Evolutionary conservation across 345 rosid species (phyloP), one percentile per base, ranked within the genome.

Genomic region (Citrus cavaleriei): DNA sequence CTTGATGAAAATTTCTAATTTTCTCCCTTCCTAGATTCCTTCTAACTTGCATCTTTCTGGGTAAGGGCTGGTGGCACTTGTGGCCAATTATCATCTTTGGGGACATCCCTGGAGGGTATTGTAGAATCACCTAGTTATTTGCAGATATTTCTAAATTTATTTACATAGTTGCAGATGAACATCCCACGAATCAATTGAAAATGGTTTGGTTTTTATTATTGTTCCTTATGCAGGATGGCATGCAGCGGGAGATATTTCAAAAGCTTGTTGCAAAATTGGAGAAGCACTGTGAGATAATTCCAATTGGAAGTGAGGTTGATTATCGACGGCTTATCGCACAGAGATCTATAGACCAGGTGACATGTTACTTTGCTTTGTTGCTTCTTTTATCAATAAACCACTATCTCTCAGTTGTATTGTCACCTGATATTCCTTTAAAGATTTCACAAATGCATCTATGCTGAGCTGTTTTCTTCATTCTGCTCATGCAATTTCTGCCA

Each of bases 221-320:
- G 55, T 59, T 84, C 69, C 66, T 79, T 73, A 55, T 87, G 73
- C 87, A 93, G 98, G 98, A 95, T 82, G 98, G 98, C 63, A 93
- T 95, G 98, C 98, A 93, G 86, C 86, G 88, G 74, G 95, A 90
- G 80, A 91, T 95, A 78, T 95, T 95, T 80, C 89, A 78, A 58
- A 93, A 95, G 82, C 86, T 95, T 30, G 80, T 93, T 55, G 55
- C 83, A 12, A 93, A 92, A 75, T 79, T 95, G 88, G 93, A 87
- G 80, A 82, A 90, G 75, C 95, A 92, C 69, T 95, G 97, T 82
- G 97, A 93, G 82, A 89, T 88, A 18, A 77, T 93, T 79, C 85
- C 85, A 78, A 86, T 93, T 81, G 97, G 91, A 84, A 91, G 90
- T 79, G 97, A 93, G 81, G 84, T 95, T 77, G 98, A 95, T 88